Evolutionary conservation across 345 rosid species (phyloP).

Genomic region (Euphorbia pulcherrima): DNA sequence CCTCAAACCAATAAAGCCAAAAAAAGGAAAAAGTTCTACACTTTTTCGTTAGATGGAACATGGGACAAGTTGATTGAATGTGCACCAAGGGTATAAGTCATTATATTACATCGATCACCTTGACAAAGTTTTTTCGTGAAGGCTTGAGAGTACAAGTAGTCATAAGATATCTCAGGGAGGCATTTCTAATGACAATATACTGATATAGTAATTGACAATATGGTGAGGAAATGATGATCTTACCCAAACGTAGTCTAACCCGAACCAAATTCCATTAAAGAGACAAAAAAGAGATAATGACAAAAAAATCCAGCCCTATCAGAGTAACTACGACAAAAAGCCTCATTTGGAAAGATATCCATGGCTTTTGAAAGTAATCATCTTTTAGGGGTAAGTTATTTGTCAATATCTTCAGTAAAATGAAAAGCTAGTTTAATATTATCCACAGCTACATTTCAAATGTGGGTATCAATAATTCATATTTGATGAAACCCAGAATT

Average conservation of each 20-base stretch:
- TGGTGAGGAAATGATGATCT: not conserved
- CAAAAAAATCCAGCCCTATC: conserved; percentile 14
- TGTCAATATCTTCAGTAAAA: no score
- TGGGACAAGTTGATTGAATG: conserved; percentile 5
- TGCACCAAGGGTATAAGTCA: conserved; percentile 17
- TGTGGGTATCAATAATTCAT: no score
- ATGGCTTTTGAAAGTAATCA: conserved; percentile 30
- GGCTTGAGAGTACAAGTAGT: no score
- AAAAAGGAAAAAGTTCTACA: not conserved
- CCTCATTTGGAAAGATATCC: conserved; percentile 37
- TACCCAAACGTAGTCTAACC: no score
- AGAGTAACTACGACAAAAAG: conserved; percentile 50
- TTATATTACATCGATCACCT: conserved; percentile 18
- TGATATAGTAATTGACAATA: not conserved
- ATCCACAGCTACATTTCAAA: no score
- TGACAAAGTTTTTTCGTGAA: conserved; percentile 30
- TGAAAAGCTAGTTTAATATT: no score
- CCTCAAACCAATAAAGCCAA: not conserved
- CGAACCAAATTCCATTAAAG: not conserved
- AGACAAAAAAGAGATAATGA: not conserved
- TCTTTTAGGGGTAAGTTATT: conserved; percentile 35
- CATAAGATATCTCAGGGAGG: not conserved
- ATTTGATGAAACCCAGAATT: no score
- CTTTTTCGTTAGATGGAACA: not conserved
- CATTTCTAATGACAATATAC: not conserved